A percentile compares a stretch with the other conserved stretches of the same genome.
phyloP scores from a whole-genome alignment of 257 asterid genomes.

The Gynochthodes officinalis region DNA sequence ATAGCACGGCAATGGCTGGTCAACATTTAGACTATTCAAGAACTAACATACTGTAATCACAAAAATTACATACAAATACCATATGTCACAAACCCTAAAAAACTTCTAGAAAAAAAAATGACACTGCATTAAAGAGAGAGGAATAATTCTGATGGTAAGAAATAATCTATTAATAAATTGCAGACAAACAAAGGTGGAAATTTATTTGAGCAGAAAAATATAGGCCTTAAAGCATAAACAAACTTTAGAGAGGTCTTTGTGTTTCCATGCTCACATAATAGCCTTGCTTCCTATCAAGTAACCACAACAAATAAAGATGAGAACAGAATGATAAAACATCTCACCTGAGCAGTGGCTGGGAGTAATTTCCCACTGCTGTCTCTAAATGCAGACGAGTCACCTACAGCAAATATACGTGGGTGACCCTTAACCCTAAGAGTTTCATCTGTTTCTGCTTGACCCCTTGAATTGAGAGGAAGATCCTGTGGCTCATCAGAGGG shows the following conservation, averaged over 20 bases:
- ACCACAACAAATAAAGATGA: conserved; percentile 14
- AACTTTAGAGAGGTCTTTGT: not conserved
- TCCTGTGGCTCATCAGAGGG: conserved; percentile 38
- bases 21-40: not conserved
- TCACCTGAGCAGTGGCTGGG: conserved; percentile 95
- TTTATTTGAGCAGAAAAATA: not conserved
- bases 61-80: not conserved
- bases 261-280: not conserved
- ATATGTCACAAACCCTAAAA: not conserved
- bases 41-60: not conserved
- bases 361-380: conserved; percentile 77
- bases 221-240: not conserved
- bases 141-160: not conserved
- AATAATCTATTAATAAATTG: not conserved
- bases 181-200: not conserved
- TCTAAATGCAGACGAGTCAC: conserved; percentile 86
- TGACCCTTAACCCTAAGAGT: conserved; percentile 94
- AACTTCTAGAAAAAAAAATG: not conserved
- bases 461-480: conserved; percentile 82
- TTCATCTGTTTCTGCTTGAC: conserved; percentile 98
- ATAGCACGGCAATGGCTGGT: not conserved
- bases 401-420: conserved; percentile 90
- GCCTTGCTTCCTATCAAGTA: conserved; percentile 2
- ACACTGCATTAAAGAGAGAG: not conserved
- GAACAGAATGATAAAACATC: conserved; percentile 1